Conservation (phyloP, 2,329 filamentous ascomycete species). For the Harringtonia lauricola region DNA sequence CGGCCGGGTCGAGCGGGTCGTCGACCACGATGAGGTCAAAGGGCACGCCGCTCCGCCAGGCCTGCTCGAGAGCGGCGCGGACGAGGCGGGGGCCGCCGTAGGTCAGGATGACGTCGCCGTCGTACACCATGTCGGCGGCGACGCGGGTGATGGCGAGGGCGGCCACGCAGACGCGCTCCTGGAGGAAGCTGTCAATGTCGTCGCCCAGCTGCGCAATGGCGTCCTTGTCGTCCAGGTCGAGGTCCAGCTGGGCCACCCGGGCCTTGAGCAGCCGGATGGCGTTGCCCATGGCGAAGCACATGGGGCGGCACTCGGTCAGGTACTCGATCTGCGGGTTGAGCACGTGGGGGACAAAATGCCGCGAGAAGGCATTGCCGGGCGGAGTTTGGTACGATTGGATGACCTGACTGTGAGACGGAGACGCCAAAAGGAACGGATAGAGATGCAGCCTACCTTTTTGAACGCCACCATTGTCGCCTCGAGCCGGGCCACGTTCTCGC, state of each 20-base stretch:
- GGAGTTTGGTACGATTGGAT: constrained; percentile 91
- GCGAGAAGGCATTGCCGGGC: constrained; percentile 68
- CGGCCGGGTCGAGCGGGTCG: constrained; percentile 41
- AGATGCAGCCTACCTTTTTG: constrained; percentile 54
- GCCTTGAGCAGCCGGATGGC: constrained; percentile 92
- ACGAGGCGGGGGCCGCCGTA: constrained; percentile 82
- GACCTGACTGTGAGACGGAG: constrained; percentile 40
- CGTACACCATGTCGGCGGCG: constrained; percentile 62
- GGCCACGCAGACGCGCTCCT: constrained; percentile 79
- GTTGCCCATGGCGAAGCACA: constrained; percentile 95
- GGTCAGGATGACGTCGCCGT: constrained; percentile 75
- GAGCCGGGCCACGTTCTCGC: constrained; percentile 79
- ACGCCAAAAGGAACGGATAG: neutral
- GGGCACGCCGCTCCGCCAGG: constrained; percentile 55
- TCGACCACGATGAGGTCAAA: constrained; percentile 85
- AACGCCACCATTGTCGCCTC: constrained; percentile 83
- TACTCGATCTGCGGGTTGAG: constrained; percentile 94
- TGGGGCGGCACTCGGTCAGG: constrained; percentile 83
- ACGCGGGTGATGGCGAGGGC: constrained; percentile 75
- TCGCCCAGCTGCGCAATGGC: constrained; percentile 71
- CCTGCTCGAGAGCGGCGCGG: constrained; percentile 67
- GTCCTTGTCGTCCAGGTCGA: constrained; percentile 68
- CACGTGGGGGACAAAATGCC: constrained; percentile 83
- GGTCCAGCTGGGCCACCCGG: constrained; percentile 81
- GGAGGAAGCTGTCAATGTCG: constrained; percentile 80